Base-by-base conservation (phyloP, 1,284 basidiomycete species). In the Mycena sp. region DNA sequence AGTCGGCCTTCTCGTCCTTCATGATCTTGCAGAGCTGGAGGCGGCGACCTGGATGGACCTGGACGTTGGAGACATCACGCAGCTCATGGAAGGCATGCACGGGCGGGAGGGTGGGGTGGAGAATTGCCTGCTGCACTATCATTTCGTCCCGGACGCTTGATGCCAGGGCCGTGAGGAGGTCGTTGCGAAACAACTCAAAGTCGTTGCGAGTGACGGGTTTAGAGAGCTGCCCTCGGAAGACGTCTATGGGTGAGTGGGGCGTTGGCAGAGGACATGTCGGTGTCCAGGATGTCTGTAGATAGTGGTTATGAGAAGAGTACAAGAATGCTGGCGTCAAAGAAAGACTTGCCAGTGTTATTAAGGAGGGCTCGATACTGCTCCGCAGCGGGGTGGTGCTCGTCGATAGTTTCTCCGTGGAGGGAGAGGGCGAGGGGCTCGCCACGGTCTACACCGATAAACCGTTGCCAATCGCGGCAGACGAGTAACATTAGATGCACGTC, bases 391-490 rank as follows among this genome's bases (percentile, higher is more conserved):
- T 41, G 29, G 1, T 32, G 28, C 28, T 54, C 40, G 41, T 55
- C 41, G 3, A 55, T 55, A 1, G 17, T 19, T 12, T 53, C 51
- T 1, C 52, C 37, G 5, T 55, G 41, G 21, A 44, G 10, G n/a
- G 52, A 55, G 46, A 49, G 43, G 6, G 32, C 28, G 46, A 60
- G 50, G 10, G 50, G 58, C 48, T 60, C 58, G 12, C 17, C 16
- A 14, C 38, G 30, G 26, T 55, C 59, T 3, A 61, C 29, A 6
- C 59, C 52, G 19, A 32, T 61, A 37, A 61, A 46, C 14, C 10
- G 2, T 19, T 61, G 59, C 59, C 59, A 61, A 25, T 61, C 52
- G 12, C 35, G 14, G 45, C 59, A 61, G 19, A 61, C 6, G 11
- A 61, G 51, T 23, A 54, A 9, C 29, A 38, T 44, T 11, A 21